Conservation (phyloP, 2,329 filamentous ascomycete genomes). For the Hymenoscyphus infarciens region DNA sequence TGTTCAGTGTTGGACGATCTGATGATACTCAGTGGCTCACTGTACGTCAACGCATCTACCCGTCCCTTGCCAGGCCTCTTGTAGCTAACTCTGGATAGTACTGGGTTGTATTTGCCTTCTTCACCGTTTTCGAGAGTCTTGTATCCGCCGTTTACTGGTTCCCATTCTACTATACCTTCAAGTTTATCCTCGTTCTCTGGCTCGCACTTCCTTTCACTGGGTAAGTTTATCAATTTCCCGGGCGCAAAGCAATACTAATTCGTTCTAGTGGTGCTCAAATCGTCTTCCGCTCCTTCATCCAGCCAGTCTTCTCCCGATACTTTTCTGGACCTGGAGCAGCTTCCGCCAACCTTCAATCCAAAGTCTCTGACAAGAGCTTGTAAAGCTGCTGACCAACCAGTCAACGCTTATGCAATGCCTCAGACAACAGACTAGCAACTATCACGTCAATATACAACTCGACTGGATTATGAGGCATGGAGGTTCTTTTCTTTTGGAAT, state of each 20-base stretch:
- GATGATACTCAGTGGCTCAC: conserved; percentile 82
- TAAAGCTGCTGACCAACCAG: conserved; percentile 40
- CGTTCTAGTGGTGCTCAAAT: conserved; percentile 79
- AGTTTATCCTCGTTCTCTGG: conserved; percentile 97
- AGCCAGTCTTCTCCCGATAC: conserved; percentile 89
- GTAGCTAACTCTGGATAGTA: conserved; percentile 50
- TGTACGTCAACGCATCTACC: conserved; percentile 44
- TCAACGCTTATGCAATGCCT: conserved; percentile 7
- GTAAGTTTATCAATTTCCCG: conserved; percentile 53
- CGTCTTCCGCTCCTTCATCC: conserved; percentile 93
- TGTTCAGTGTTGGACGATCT: conserved; percentile 67
- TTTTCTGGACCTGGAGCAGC: conserved; percentile 69
- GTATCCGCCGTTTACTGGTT: conserved; percentile 89
- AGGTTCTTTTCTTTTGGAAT: conserved; percentile 8
- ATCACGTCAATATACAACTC: conserved; percentile 16
- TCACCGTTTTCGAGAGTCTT: conserved; percentile 80
- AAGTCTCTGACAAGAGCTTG: conserved; percentile 59
- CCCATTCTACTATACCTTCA: conserved; percentile 99
- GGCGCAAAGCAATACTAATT: conserved; percentile 8
- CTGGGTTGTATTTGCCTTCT: conserved; percentile 82
- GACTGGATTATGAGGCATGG: conserved; percentile 11
- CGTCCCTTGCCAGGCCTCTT: not conserved
- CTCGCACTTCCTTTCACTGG: conserved; percentile 90
- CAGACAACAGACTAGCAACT: conserved; percentile 9
- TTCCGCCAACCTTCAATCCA: conserved; percentile 45